Percentiles rank a stretch among this genome's conserved stretches.
These are phyloP conservation scores for Spinacia oleracea DNA, from an alignment of 179 eudicot genomes.

Conservation along the genomic window DNA sequence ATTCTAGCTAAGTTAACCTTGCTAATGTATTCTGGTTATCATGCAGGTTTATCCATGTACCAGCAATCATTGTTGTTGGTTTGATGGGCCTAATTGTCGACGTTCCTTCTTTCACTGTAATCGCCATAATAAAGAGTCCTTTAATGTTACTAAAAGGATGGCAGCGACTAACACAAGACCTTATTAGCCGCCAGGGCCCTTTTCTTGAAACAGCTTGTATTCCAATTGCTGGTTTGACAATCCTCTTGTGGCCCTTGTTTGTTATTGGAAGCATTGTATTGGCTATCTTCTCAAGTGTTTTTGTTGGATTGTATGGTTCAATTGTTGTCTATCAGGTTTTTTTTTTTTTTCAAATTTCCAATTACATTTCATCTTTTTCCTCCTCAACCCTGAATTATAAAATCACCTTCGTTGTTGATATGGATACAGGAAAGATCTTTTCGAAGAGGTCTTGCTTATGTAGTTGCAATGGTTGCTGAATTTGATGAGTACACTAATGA, in stretches of 20 bases:
- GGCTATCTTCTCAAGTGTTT: conserved; percentile 72
- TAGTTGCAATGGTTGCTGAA: conserved; percentile 88
- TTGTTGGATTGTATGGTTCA: conserved; percentile 78
- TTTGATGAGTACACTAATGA: conserved; percentile 96
- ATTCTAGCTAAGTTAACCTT: not conserved
- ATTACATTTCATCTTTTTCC: not conserved
- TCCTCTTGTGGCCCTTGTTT: conserved; percentile 85
- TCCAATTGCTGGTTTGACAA: conserved; percentile 88
- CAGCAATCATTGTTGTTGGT: conserved; percentile 75
- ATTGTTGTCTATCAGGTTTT: conserved; percentile 81
- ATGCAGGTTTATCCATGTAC: conserved; percentile 81
- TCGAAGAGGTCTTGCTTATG: conserved; percentile 71
- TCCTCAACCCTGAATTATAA: not conserved
- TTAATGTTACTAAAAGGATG: conserved; percentile 85
- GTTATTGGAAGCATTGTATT: conserved; percentile 66
- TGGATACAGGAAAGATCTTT: conserved; percentile 80
- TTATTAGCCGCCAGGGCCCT: conserved; percentile 86
- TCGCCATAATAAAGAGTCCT: conserved; percentile 82
- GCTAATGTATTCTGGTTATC: not conserved
- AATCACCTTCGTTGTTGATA: conserved; percentile 3
- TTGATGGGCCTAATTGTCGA: conserved; percentile 70
- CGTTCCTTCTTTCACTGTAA: conserved; percentile 71
- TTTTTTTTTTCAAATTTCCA: not conserved
- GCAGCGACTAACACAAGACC: conserved; percentile 82
- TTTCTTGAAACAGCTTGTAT: conserved; percentile 95